phyloP scores from a whole-genome alignment of 176 grass and related monocot species.

The Neostapfia colusana region DNA sequence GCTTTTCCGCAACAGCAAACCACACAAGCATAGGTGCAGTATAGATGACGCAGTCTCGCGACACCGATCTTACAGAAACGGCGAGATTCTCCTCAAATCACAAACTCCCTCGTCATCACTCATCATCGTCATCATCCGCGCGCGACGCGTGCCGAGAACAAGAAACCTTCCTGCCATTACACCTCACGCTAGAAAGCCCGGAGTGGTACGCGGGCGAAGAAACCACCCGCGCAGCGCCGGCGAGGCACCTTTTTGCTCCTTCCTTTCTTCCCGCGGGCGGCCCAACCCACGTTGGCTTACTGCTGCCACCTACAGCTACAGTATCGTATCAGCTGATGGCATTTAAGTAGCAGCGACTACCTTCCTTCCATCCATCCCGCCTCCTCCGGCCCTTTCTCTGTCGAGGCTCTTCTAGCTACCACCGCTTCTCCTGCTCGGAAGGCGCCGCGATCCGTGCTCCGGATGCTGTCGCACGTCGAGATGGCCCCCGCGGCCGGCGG shows the following conservation, averaged over 20 bases:
- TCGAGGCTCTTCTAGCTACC: neutral
- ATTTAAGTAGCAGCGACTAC: conserved; percentile 59
- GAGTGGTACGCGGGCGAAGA: too few species aligned
- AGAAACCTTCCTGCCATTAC: too few species aligned
- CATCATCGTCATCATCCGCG: too few species aligned
- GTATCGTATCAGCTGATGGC: conserved; percentile 34
- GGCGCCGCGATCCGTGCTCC: too few species aligned
- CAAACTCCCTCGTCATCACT: too few species aligned
- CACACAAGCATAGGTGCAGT: neutral
- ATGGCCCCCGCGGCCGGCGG: conserved; percentile 41
- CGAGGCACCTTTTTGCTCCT: conserved; percentile 17
- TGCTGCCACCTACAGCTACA: neutral
- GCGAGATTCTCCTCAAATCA: too few species aligned
- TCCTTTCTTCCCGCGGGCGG: neutral
- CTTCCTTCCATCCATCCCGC: too few species aligned
- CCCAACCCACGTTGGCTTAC: neutral
- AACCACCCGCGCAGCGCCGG: too few species aligned
- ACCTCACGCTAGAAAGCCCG: too few species aligned
- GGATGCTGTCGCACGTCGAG: conserved; percentile 54
- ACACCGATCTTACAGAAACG: conserved; percentile 28
- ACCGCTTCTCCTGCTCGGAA: neutral
- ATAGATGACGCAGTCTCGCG: too few species aligned
- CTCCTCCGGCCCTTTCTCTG: neutral
- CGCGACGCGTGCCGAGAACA: too few species aligned
- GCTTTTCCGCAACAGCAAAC: conserved; percentile 41